Evolutionary conservation across 2,329 filamentous ascomycete species (phyloP).

Genomic region (Cercospora beticola): DNA sequence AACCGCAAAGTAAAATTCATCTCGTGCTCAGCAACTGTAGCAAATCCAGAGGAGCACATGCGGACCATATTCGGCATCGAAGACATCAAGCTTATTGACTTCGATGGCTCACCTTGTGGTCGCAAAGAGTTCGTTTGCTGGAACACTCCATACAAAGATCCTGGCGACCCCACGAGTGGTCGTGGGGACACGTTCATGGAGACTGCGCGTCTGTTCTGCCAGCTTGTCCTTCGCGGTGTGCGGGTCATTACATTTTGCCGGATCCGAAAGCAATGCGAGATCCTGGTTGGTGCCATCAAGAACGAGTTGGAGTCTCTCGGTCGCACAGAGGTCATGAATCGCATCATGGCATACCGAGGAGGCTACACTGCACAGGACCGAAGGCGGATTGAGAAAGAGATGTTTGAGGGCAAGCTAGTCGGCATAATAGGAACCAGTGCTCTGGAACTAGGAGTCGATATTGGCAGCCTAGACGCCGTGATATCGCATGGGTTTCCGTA

Average conservation of each 20-base stretch:
- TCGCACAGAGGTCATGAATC: conserved; percentile 68
- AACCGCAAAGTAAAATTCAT: conserved; percentile 86
- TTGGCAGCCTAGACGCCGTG: conserved; percentile 89
- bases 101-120: conserved; percentile 88
- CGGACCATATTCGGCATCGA: conserved; percentile 88
- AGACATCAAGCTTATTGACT: conserved; percentile 77
- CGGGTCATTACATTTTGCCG: conserved; percentile 91
- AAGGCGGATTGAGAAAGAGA: conserved; percentile 83
- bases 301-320: conserved; percentile 72
- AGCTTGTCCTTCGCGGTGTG: conserved; percentile 82
- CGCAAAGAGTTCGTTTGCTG: conserved; percentile 95
- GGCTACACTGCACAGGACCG: conserved; percentile 92
- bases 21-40: conserved; percentile 93
- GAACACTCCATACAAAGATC: conserved; percentile 95
- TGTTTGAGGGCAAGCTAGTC: conserved; percentile 93
- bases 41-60: conserved; percentile 90
- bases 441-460: conserved; percentile 90
- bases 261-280: conserved; percentile 84
- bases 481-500: conserved; percentile 94
- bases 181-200: conserved; percentile 80
- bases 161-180: conserved; percentile 80
- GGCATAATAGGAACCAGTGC: conserved; percentile 94
- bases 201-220: conserved; percentile 86
- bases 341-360: conserved; percentile 93
- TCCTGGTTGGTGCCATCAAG: conserved; percentile 75